A percentile compares a stretch with the other conserved stretches of the same genome.
These are phyloP conservation scores for Kodamaea plutei DNA, from an alignment of 1,139 yeast genomes.

Conservation along the genomic window DNA sequence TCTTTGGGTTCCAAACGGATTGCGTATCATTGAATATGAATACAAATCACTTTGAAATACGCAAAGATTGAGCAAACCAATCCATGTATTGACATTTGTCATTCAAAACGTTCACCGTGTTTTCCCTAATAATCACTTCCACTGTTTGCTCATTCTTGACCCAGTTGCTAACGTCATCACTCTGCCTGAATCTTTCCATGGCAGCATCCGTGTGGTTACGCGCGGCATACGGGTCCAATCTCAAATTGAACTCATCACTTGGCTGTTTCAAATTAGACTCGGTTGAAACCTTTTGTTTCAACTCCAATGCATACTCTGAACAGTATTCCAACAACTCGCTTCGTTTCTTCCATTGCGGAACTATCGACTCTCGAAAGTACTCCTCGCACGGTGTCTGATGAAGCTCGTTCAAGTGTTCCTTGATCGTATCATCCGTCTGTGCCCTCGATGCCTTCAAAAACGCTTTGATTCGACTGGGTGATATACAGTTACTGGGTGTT, in stretches of 20 bases:
- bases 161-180: conserved; percentile 37
- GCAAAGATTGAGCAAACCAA: no score
- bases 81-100: conserved; percentile 36
- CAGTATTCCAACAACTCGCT: conserved; percentile 31
- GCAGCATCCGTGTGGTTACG: conserved; percentile 21
- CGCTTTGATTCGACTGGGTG: conserved; percentile 33
- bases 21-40: no score
- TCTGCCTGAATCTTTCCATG: conserved; percentile 20
- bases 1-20: no score
- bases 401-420: conserved; percentile 35
- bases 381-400: conserved; percentile 20
- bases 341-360: conserved; percentile 38
- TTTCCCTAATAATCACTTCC: conserved; percentile 33
- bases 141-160: conserved; percentile 31
- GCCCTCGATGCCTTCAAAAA: conserved; percentile 37
- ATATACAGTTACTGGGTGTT: conserved; percentile 29
- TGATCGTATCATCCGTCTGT: conserved; percentile 38
- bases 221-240: conserved; percentile 41
- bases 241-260: conserved; percentile 23
- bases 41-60: no score
- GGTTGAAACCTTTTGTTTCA: conserved; percentile 14
- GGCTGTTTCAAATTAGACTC: conserved; percentile 1
- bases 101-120: conserved; percentile 30
- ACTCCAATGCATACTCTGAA: conserved; percentile 19
- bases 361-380: conserved; percentile 26